Evolutionary conservation across 2,329 filamentous ascomycete genomes (phyloP).

Genomic region (Coniella vitis): DNA sequence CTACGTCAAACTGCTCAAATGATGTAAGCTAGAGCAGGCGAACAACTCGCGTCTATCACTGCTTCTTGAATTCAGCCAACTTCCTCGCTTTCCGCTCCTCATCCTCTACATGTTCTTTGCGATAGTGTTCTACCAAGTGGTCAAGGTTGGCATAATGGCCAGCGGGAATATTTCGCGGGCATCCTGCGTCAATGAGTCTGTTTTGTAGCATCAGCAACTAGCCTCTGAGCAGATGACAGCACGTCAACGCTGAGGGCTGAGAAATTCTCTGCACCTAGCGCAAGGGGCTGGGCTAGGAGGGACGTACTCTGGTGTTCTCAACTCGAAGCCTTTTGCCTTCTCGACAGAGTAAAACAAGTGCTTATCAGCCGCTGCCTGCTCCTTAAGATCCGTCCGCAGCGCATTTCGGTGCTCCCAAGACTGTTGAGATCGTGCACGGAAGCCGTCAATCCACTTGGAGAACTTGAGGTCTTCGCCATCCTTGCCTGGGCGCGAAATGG

Average conservation of each 20-base stretch:
- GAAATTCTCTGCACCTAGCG: background rate
- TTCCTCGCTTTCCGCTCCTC: slow-evolving; percentile 49
- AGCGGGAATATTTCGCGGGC: slow-evolving; percentile 46
- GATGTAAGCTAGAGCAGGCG: slow-evolving; percentile 2
- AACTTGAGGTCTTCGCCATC: slow-evolving; percentile 44
- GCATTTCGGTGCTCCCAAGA: slow-evolving; percentile 47
- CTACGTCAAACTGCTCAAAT: background rate
- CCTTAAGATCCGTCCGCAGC: slow-evolving; percentile 42
- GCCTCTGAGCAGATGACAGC: background rate
- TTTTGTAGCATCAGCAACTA: background rate
- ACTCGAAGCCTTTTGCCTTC: slow-evolving; percentile 41
- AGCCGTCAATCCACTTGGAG: slow-evolving; percentile 38
- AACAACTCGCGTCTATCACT: slow-evolving; percentile 6
- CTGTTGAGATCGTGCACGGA: slow-evolving; percentile 37
- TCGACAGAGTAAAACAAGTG: slow-evolving; percentile 44
- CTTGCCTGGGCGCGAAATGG: slow-evolving; percentile 39
- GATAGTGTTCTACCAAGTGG: slow-evolving; percentile 51
- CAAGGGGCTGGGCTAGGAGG: background rate
- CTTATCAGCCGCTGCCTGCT: slow-evolving; percentile 52
- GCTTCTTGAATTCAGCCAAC: slow-evolving; percentile 34
- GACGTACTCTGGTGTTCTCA: slow-evolving; percentile 53
- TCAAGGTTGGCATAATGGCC: slow-evolving; percentile 49
- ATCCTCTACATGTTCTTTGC: slow-evolving; percentile 45
- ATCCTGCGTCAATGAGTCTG: slow-evolving; percentile 45
- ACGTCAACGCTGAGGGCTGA: background rate